Evolutionary conservation across 805 yeast species (phyloP), one percentile per base, ranked within the genome.

Genomic region (Zygosaccharomyces bisporus): DNA sequence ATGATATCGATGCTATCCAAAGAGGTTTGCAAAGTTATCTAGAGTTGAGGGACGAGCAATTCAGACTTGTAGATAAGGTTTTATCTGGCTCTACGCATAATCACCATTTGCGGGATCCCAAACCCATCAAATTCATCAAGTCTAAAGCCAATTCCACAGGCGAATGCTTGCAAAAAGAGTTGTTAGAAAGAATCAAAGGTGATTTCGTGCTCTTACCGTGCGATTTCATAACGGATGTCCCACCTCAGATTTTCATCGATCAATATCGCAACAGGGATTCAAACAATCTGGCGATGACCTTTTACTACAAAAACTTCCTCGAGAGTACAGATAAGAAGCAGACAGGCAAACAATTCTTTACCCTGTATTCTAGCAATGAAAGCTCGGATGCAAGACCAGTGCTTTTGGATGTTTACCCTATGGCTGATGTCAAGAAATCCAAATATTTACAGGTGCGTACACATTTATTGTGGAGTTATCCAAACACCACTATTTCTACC

Each of bases 171-270:
- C 71, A 73, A 41, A 53, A 48, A 35, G 74, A 77, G 44, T 65
- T 76, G 50, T 69, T 76, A 38, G 70, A 67, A 7, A 60, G 66
- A 43, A 57, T 68, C 23, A 52, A 61, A 41, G 58, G 72, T 25
- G 81, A 82, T 59, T 82, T 88, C 57, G 86, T 89, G n/a, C 65
- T 93, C 24, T 67, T 93, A 44, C 97, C 98, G 6, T 91, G 97
- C 68, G 99, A 95, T 64, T 86, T 93, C 61, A 73, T 95, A 43
- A 89, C 98, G 2, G 91, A 90, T 60, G 71, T 91, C 30, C 95
- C 96, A 3, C 96, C 98, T 8, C 91, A 86, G 57, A 83, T 83
- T 14, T 73, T 93, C 24, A 79, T 89, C 35, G 95, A 91, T 58
- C 85, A 83, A 40, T 90, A 82, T 63, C 73, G 96, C 57, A 81